Conservation (phyloP, 1,284 basidiomycete species). For the Vanrija pseudolonga region DNA sequence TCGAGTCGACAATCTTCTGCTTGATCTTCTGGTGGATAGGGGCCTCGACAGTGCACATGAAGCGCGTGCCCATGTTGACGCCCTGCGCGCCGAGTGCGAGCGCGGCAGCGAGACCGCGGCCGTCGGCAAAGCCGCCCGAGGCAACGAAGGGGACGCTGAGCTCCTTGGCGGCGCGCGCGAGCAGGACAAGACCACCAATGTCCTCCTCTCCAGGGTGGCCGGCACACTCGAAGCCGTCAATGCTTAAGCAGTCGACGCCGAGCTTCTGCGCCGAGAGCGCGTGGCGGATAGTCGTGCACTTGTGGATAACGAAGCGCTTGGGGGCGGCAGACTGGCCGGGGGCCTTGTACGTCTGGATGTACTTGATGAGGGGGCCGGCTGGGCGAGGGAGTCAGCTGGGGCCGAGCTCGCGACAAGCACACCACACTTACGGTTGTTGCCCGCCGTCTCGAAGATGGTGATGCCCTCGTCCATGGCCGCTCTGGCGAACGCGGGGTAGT, state of each 20-base stretch:
- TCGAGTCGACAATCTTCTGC: constrained; percentile 75
- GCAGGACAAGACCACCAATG: constrained; percentile 84
- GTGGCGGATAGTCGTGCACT: constrained; percentile 83
- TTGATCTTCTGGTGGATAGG: constrained; percentile 90
- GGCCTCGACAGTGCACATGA: constrained; percentile 54
- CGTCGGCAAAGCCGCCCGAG: constrained; percentile 80
- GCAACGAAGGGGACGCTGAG: constrained; percentile 82
- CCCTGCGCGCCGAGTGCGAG: constrained; percentile 82
- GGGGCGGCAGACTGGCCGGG: constrained; percentile 13
- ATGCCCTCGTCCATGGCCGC: constrained; percentile 86
- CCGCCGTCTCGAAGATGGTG: constrained; percentile 86
- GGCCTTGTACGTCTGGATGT: constrained; percentile 60
- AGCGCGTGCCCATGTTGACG: constrained; percentile 65
- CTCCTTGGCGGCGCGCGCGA: constrained; percentile 82
- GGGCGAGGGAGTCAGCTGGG: not conserved
- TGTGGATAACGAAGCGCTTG: constrained; percentile 75
- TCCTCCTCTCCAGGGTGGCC: constrained; percentile 95
- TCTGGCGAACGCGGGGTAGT: constrained; percentile 74
- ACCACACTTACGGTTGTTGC: constrained; percentile 68
- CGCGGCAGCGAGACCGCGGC: constrained; percentile 74
- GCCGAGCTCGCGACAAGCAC: too few relatives aligned
- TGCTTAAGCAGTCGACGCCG: constrained; percentile 80
- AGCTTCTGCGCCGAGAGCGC: constrained; percentile 72
- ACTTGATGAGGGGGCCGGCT: constrained; percentile 75
- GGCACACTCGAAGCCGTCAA: constrained; percentile 88